Base-by-base conservation (phyloP, 805 yeast species). In the Blastobotrys robertii region DNA sequence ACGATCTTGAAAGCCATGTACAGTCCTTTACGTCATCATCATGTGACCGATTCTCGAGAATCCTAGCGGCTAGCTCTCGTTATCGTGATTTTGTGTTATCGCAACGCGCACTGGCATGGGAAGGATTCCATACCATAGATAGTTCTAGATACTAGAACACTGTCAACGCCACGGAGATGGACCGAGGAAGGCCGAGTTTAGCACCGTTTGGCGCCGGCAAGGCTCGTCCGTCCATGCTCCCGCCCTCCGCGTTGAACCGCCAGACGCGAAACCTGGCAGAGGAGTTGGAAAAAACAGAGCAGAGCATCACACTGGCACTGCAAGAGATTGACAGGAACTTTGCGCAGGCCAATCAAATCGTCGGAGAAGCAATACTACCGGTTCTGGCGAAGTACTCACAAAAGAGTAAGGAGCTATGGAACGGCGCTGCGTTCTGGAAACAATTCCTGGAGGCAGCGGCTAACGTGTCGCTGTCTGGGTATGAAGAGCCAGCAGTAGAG, bases 291-390 rank as follows among this genome's bases (percentile, higher is more conserved):
- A 68, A 75, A 52, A 59, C 84, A 36, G 94, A 86, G 54, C 94
- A 83, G 58, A 82, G 79, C 55, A 82, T 84, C 34, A 84, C 94
- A 0, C 59, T 81, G 42, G 75, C 79, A 4, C 63, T 87, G 38
- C 95, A 85, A 59, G 80, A 79, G 38, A 83, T 87, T 16, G 95
- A 86, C 62, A 72, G 77, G 38, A 81, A 84, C 54, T 69, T 86
- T 39, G 73, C 81, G 9, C 67, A 72, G 36, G 76, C 88, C 14
- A 84, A 82, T 57, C 70, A 77, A 37, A 71, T 79, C 30, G 76
- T 87, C 19, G 77, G 77, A 38, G 81, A 81, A 47, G 70, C 72
- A 34, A 70, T 86, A 28, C 67, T 84, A 29, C 95, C 95, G 2
- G 67, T 75, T 9, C 71, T 86, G 15, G 72, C 75, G 48, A 66